Evolutionary conservation across 352 stramenopile genomes (phyloP).

Genomic region (Phytophthora nicotianae): DNA sequence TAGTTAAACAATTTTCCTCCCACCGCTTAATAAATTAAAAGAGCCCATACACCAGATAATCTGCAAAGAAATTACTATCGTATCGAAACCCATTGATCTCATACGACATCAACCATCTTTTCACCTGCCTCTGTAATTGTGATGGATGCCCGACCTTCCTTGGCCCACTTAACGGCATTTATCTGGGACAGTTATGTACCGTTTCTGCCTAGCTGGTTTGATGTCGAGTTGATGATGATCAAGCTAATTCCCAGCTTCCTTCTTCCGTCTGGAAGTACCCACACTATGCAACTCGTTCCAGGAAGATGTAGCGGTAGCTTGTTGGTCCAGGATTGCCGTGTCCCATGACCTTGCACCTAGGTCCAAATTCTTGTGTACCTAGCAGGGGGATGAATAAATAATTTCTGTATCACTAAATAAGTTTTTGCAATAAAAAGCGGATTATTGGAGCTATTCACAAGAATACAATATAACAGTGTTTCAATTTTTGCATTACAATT

Average conservation of each 20-base stretch:
- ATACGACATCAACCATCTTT: neutral
- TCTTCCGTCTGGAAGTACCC: neutral
- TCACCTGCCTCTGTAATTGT: neutral
- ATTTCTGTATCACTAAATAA: no score
- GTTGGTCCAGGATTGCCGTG: slow-evolving; percentile 18
- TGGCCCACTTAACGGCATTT: neutral
- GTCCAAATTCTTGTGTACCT: no score
- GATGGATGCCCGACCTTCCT: neutral
- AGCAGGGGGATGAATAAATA: no score
- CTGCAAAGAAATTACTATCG: neutral
- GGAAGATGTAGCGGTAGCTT: slow-evolving; percentile 7
- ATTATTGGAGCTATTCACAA: no score
- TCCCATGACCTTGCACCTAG: no score
- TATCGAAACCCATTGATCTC: neutral
- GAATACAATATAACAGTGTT: no score
- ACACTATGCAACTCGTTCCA: slow-evolving; percentile 12
- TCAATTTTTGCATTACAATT: no score
- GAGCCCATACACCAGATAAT: neutral
- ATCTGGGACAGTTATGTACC: neutral
- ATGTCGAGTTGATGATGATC: slow-evolving; percentile 8
- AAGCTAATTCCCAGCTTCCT: slow-evolving; percentile 15
- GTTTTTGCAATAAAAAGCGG: no score
- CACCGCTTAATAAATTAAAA: neutral
- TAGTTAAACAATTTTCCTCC: neutral
- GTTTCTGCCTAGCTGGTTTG: neutral